A percentile compares a stretch with the other conserved stretches of the same genome.
phyloP scores from a whole-genome alignment of 257 asterid genomes.

The Solanum appendiculatum region DNA sequence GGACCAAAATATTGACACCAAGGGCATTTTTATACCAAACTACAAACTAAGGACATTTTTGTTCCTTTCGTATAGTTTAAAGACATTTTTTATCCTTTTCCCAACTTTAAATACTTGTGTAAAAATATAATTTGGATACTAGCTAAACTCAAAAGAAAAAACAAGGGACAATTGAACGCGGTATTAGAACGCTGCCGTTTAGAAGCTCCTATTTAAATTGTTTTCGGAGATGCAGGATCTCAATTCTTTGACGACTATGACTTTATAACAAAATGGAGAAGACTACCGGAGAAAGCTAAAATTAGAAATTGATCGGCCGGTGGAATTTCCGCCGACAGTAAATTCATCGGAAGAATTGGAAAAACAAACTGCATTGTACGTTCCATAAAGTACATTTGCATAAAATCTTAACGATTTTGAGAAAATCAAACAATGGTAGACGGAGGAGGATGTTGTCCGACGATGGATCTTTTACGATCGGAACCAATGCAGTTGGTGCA shows the following conservation, averaged over 20 bases:
- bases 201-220: neutral
- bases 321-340: neutral
- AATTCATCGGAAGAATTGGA: neutral
- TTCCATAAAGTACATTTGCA: neutral
- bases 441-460: slow-evolving; percentile 7
- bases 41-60: no score
- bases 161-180: no score
- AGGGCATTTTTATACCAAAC: no score
- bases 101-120: no score
- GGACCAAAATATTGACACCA: no score
- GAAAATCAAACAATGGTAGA: neutral
- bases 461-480: slow-evolving; percentile 64
- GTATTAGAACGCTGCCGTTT: neutral
- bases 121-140: no score
- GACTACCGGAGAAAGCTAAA: neutral
- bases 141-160: neutral
- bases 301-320: neutral
- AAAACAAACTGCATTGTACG: neutral
- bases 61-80: no score
- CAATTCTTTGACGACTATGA: neutral
- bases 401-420: neutral
- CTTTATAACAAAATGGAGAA: neutral
- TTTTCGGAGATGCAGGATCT: neutral
- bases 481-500: slow-evolving; percentile 61
- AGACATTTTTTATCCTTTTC: no score